Base-by-base conservation (phyloP, 768 basidiomycete species). In the Megacollybia marginata region DNA sequence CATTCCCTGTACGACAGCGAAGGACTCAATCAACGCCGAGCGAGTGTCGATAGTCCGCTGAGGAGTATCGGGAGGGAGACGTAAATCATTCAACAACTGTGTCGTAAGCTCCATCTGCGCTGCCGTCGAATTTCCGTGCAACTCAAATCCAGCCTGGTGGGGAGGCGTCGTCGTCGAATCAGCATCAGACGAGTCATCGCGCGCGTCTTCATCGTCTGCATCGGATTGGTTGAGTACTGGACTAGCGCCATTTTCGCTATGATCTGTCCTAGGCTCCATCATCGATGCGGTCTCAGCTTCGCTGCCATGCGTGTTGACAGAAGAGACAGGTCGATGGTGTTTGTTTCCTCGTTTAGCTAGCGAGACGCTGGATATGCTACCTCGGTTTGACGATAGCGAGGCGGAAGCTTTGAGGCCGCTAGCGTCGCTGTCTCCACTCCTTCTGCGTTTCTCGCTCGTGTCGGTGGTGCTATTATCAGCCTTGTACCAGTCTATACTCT, bases 31-130 rank as follows among this genome's bases (percentile, higher is more conserved):
- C 16, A 93, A 62, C 0, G 83, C 82, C 8, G 71, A 66, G 42
- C 74, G 70, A 32, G 75, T 62, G 38, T 67, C 65, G 38, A 56
- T 53, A 48, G 54, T 52, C 34, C 57, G 62, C 15, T 47, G 55
- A 5, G 68, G 61, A 2, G 62, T 51, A 13, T 65, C 60, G 4
- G 60, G 50, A 9, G 63, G 66, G 2, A 69, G 51, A 4, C 69
- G 55, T 42, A 81, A 60, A 35, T 73, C 74, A 7, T 72, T 59
- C 28, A 92, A 65, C 11, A 94, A 73, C 57, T 87, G 80, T 10
- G 74, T 55, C 0, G 83, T 83, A 16, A 92, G 69, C 50, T 95
- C 92, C 56, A 93, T 67, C 66, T 96, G 93, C 9, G 90, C 80
- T 2, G 78, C 65, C 3, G 75, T 69, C 1, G 84, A 76, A 55